Conservation (phyloP, 2,329 filamentous ascomycete genomes). For the Neofusicoccum laricinum region DNA sequence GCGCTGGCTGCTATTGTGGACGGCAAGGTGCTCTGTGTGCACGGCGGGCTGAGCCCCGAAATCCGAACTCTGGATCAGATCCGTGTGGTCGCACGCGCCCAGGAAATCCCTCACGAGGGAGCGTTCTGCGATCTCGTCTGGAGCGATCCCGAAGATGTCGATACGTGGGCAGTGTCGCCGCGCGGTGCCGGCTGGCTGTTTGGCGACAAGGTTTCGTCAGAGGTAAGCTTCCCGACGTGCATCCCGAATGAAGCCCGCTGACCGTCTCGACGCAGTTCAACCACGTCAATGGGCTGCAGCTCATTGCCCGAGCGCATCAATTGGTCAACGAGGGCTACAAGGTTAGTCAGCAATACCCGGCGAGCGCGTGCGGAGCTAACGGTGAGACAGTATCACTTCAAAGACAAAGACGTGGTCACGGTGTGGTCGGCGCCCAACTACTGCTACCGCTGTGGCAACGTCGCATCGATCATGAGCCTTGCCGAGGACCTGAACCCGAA, state of each 20-base stretch:
- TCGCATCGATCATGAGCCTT: constrained; percentile 83
- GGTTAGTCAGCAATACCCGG: constrained; percentile 31
- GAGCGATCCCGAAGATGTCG: constrained; percentile 74
- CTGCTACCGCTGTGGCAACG: constrained; percentile 93
- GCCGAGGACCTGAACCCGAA: constrained; percentile 80
- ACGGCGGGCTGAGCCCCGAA: constrained; percentile 95
- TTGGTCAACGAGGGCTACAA: constrained; percentile 77
- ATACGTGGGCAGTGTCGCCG: constrained; percentile 68
- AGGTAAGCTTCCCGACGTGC: constrained; percentile 39
- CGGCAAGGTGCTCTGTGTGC: constrained; percentile 98
- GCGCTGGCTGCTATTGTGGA: constrained; percentile 96
- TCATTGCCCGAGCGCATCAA: constrained; percentile 72
- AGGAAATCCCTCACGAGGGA: constrained; percentile 97
- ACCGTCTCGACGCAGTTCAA: constrained; percentile 55
- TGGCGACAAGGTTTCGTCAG: constrained; percentile 69
- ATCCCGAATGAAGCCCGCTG: not conserved
- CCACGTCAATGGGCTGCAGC: constrained; percentile 68
- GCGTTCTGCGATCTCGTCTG: constrained; percentile 98
- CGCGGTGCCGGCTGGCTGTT: constrained; percentile 68
- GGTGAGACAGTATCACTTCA: constrained; percentile 73
- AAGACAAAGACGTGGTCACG: constrained; percentile 87
- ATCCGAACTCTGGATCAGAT: constrained; percentile 93
- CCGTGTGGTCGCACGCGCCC: constrained; percentile 70
- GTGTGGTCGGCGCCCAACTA: constrained; percentile 93
- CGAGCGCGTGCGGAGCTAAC: not conserved